Conservation (phyloP, 768 basidiomycete genomes). For the Chlorophyllum brunneum region DNA sequence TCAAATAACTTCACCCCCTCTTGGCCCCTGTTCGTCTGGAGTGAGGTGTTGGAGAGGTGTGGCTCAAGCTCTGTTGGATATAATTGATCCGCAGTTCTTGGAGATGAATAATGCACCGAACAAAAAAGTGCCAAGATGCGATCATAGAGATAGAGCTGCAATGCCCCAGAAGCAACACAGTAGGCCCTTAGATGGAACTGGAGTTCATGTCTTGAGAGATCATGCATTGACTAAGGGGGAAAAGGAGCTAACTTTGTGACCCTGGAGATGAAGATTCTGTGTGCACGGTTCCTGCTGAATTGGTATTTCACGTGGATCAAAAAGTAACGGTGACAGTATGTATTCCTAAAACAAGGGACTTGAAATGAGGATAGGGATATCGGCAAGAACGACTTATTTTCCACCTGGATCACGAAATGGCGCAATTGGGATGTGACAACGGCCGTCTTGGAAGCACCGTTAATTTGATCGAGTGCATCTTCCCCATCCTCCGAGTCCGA, state of each 20-base stretch:
- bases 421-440: constrained; percentile 84
- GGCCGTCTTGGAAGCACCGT: constrained; percentile 34
- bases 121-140: constrained; percentile 90
- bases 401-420: constrained; percentile 94
- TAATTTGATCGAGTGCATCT: constrained; percentile 32
- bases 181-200: constrained; percentile 96
- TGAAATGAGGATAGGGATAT: not conserved
- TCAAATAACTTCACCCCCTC: constrained; percentile 72
- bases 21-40: constrained; percentile 68
- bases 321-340: constrained; percentile 66
- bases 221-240: not conserved
- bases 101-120: constrained; percentile 58
- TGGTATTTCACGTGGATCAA: constrained; percentile 58
- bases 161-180: constrained; percentile 70
- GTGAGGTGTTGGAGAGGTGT: constrained; percentile 91
- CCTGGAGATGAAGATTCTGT: constrained; percentile 28
- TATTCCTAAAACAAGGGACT: constrained; percentile 67
- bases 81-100: constrained; percentile 26
- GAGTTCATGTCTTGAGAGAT: not conserved
- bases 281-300: constrained; percentile 20
- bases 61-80: constrained; percentile 50
- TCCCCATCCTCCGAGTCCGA: constrained; percentile 46
- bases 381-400: constrained; percentile 8
- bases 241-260: constrained; percentile 50
- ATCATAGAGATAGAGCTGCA: constrained; percentile 77